Conservation (phyloP, 345 rosid genomes). For the Sapria himalayana region DNA sequence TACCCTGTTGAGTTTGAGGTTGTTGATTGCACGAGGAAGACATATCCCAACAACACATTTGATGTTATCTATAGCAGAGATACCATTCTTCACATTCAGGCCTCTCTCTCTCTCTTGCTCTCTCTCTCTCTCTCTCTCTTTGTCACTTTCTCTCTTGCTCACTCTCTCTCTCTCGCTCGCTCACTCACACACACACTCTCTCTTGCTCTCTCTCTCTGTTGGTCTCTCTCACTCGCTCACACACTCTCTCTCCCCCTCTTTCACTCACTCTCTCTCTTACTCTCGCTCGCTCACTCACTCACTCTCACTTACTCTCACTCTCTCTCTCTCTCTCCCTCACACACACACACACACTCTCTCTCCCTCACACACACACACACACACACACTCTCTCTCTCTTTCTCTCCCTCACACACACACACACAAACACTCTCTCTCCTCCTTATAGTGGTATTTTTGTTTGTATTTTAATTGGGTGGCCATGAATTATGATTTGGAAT, state of each 20-base stretch:
- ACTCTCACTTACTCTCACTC: no score
- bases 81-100: slow-evolving; percentile 79
- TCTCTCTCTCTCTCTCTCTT: background rate
- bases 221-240: background rate
- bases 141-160: background rate
- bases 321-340: no score
- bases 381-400: no score
- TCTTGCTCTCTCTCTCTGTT: background rate
- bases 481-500: no score
- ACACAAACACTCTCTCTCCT: no score
- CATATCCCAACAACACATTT: slow-evolving; percentile 55
- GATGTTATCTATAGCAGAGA: slow-evolving; percentile 97
- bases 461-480: no score
- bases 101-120: background rate
- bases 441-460: no score
- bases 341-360: no score
- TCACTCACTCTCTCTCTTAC: background rate
- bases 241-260: background rate
- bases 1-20: slow-evolving; percentile 88
- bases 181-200: background rate
- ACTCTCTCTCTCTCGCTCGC: background rate
- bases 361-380: no score
- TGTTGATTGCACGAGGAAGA: slow-evolving; percentile 83
- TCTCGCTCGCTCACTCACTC: no score
- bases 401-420: no score